phyloP scores from a whole-genome alignment of 176 grass and related monocot genomes.

The Cymbopogon citratus region DNA sequence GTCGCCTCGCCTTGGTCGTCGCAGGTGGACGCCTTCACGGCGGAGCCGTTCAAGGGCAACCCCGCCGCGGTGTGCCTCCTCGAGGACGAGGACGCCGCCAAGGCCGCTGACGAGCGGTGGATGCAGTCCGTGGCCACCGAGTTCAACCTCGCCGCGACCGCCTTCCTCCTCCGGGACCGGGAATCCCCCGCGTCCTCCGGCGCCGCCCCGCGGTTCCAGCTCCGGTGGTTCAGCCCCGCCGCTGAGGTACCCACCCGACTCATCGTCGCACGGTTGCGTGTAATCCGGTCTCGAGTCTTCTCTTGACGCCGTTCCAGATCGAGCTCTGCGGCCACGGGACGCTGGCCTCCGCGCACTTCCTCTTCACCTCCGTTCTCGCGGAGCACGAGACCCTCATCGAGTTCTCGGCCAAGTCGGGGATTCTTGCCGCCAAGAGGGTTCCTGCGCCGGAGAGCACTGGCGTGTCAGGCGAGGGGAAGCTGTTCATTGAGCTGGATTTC shows the following conservation, averaged over 20 bases:
- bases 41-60: constrained; percentile 63
- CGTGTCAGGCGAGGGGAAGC: no score
- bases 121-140: constrained; percentile 71
- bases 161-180: constrained; percentile 44
- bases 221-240: constrained; percentile 65
- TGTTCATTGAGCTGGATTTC: no score
- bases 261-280: neutral
- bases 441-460: no score
- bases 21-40: constrained; percentile 73
- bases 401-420: no score
- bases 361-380: no score
- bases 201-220: constrained; percentile 39
- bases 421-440: no score
- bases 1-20: neutral
- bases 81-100: neutral
- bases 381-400: no score
- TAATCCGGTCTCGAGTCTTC: neutral
- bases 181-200: neutral
- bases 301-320: constrained; percentile 11
- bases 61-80: constrained; percentile 67
- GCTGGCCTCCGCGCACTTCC: neutral
- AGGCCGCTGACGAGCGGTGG: constrained; percentile 45
- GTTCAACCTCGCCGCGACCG: constrained; percentile 65
- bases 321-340: constrained; percentile 62
- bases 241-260: constrained; percentile 30